phyloP scores from a whole-genome alignment of 2,329 filamentous ascomycete genomes.

The Escovopsis sp. region DNA sequence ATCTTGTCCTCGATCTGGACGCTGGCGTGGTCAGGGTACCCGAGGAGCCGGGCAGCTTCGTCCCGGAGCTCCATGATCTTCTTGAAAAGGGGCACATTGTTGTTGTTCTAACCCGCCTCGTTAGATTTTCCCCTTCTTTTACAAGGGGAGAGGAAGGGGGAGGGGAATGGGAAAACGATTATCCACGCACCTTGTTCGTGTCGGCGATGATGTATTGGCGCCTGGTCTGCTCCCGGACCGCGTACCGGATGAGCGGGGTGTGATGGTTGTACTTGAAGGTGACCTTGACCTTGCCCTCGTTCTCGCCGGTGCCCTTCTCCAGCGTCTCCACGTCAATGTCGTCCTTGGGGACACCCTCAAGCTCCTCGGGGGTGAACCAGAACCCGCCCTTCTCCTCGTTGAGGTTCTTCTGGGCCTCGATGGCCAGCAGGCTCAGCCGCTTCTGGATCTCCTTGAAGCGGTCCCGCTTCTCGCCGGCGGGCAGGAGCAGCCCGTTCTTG shows the following conservation, averaged over 20 bases:
- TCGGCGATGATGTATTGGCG: slow-evolving; percentile 57
- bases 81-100: slow-evolving; percentile 59
- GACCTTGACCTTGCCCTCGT: slow-evolving; percentile 59
- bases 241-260: slow-evolving; percentile 66
- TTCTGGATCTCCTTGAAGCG: slow-evolving; percentile 82
- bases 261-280: slow-evolving; percentile 76
- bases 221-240: slow-evolving; percentile 52
- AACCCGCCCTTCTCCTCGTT: slow-evolving; percentile 73
- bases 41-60: slow-evolving; percentile 61
- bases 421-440: slow-evolving; percentile 57
- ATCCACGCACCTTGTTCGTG: slow-evolving; percentile 52
- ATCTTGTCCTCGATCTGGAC: slow-evolving; percentile 73
- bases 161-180: not conserved
- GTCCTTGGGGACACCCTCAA: slow-evolving; percentile 62
- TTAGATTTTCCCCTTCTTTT: no score
- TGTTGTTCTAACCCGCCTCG: slow-evolving; percentile 33
- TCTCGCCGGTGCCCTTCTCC: slow-evolving; percentile 57
- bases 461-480: slow-evolving; percentile 54
- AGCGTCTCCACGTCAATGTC: slow-evolving; percentile 47
- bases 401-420: slow-evolving; percentile 64
- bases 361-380: slow-evolving; percentile 61
- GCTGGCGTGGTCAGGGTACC: slow-evolving; percentile 62
- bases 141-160: no score
- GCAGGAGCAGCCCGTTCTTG: slow-evolving; percentile 58
- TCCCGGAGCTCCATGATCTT: slow-evolving; percentile 63